Base-by-base conservation (phyloP, 257 asterid genomes). In the Nicotiana tomentosiformis region DNA sequence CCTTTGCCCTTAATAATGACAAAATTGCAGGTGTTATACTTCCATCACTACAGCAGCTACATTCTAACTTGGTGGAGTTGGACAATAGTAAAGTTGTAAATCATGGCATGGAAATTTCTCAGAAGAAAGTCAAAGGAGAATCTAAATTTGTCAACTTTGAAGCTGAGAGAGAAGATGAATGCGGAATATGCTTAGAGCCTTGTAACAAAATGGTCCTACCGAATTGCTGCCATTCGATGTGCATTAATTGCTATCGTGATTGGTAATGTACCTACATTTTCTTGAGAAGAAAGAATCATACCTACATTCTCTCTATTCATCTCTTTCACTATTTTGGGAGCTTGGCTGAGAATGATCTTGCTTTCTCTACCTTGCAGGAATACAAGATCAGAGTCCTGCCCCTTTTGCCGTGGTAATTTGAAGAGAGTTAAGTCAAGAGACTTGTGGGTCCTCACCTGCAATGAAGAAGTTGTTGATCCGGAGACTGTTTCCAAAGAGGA, bases 201-300 rank as follows among this genome's bases (percentile, higher is more conserved):
- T 90, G 98, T 91, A 91, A 97, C 86, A 94, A 92, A 89, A 92
- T 96, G 93, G 98, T 93, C 57, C 68, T 88, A 86, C 97, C 99
- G 23, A 93, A 87, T 85, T 96, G 99, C 89, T 96, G 98, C 85
- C 98, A 94, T 33, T 93, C 97, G 10, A 94, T 96, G 97, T 96
- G 99, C 87, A 92, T 96, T 77, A 94, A 93, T 85, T 96, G 99
- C 88, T 94, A 91, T 33, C 95, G 89, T 57, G 97, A 94, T 66
- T 94, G 97, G 99, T 95, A 89, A 76, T 90, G 91, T 66, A 89
- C 87, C 53, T 81, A 26, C 39, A 49, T 26, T 74, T 20, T 49
- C 62, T 74, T 74, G 26, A 11, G 15, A 49, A 49, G 17, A 74
- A 49, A 43, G 26, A 23, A 72, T 74, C 18, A 7, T 26, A 8